phyloP scores from a whole-genome alignment of 2,329 filamentous ascomycete genomes.

The Trichophyton rubrum region DNA sequence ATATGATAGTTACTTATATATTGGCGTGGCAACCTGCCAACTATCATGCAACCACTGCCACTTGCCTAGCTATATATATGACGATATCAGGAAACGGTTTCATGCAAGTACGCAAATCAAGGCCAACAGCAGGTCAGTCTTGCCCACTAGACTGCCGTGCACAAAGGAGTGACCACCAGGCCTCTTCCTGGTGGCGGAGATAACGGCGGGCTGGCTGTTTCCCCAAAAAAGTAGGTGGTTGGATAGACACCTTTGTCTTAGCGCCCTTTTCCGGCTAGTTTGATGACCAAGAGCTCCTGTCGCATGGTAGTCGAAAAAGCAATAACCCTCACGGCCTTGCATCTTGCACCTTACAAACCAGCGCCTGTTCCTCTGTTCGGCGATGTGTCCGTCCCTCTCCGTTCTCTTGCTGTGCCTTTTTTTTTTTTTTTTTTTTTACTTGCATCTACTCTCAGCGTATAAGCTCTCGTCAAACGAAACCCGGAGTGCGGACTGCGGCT shows the following conservation, averaged over 20 bases:
- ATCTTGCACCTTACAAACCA: not conserved
- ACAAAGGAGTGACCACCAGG: no score
- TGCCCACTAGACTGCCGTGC: no score
- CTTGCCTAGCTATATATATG: no score
- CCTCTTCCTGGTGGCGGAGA: not conserved
- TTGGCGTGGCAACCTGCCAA: no score
- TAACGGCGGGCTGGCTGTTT: not conserved
- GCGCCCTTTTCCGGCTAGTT: not conserved
- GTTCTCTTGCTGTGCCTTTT: not conserved
- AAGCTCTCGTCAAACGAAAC: not conserved
- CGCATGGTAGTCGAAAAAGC: not conserved
- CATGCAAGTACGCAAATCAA: no score
- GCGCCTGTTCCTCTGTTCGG: not conserved
- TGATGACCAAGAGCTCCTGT: not conserved
- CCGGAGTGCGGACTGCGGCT: not conserved
- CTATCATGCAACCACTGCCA: no score
- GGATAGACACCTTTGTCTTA: constrained; percentile 6
- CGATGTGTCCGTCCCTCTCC: not conserved
- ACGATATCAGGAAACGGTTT: no score
- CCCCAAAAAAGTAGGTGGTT: constrained; percentile 3
- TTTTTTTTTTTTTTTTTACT: not conserved
- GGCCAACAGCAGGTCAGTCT: no score
- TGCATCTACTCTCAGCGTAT: not conserved
- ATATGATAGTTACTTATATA: no score
- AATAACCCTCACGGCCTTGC: not conserved